These are phyloP conservation scores for Sarocladium oryzae DNA, from an alignment of 2,329 filamentous ascomycete genomes.

Conservation along the genomic window DNA sequence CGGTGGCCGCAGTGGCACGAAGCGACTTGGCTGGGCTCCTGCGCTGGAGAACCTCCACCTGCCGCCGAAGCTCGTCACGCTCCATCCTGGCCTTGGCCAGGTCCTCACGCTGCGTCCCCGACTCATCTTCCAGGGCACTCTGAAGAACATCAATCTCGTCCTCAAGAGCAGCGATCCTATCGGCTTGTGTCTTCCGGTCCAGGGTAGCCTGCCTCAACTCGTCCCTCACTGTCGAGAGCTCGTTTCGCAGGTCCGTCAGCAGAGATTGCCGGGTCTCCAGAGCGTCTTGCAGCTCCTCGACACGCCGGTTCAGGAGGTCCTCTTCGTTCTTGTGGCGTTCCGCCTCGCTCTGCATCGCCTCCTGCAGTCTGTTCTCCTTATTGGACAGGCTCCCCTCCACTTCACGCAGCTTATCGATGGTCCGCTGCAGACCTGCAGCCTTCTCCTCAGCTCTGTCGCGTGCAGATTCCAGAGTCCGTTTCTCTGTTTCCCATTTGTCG, in stretches of 20 bases:
- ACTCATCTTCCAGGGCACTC: conserved; percentile 31
- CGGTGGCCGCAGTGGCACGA: conserved; percentile 11
- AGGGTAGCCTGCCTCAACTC: conserved; percentile 63
- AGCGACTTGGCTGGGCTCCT: conserved; percentile 17
- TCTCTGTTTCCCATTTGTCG: conserved; percentile 66
- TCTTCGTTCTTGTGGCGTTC: conserved; percentile 69
- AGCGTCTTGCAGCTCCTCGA: conserved; percentile 67
- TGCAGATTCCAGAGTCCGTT: conserved; percentile 57
- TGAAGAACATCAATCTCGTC: conserved; percentile 74
- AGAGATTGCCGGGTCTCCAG: conserved; percentile 60
- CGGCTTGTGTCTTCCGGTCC: conserved; percentile 53
- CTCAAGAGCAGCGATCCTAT: conserved; percentile 62
- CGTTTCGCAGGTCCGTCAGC: conserved; percentile 58
- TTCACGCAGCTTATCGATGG: conserved; percentile 63
- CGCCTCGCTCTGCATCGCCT: conserved; percentile 62
- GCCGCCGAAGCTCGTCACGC: conserved; percentile 23
- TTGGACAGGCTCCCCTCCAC: conserved; percentile 60
- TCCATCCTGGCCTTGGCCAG: conserved; percentile 19
- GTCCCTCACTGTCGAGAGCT: conserved; percentile 60
- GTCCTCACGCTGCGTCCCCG: conserved; percentile 24
- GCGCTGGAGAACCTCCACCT: conserved; percentile 31
- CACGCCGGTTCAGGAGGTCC: conserved; percentile 61
- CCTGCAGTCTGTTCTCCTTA: conserved; percentile 61
- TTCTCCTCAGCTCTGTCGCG: conserved; percentile 62
- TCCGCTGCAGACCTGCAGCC: conserved; percentile 60